Evolutionary conservation across 305 asterid genomes (phyloP).

Genomic region (Plantago rigida): DNA sequence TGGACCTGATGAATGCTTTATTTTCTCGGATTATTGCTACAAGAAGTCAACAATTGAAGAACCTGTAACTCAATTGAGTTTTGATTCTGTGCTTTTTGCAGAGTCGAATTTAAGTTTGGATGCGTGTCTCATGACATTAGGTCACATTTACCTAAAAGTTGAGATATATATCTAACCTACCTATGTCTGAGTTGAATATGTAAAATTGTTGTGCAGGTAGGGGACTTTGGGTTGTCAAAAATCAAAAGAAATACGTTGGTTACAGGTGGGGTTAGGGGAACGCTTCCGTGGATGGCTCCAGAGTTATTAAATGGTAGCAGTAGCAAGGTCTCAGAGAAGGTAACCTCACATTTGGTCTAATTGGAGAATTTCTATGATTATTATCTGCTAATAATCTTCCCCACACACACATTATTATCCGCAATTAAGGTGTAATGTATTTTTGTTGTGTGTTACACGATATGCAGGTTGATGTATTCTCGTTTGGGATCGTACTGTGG

Average conservation of each 20-base stretch:
- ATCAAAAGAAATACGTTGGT: slow-evolving; percentile 85
- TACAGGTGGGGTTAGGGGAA: slow-evolving; percentile 88
- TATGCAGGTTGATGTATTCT: slow-evolving; percentile 81
- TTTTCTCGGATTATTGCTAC: too few relatives aligned
- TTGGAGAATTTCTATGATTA: too few relatives aligned
- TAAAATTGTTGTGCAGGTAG: slow-evolving; percentile 42
- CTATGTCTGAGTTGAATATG: not conserved
- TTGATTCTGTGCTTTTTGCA: too few relatives aligned
- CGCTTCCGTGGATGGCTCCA: slow-evolving; percentile 98
- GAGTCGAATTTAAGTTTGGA: too few relatives aligned
- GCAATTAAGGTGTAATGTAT: not conserved
- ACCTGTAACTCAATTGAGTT: not conserved
- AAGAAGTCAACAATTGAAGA: too few relatives aligned
- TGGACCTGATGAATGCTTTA: not conserved
- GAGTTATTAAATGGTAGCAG: slow-evolving; percentile 82
- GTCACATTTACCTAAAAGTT: too few relatives aligned
- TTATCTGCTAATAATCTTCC: too few relatives aligned
- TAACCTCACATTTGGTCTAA: slow-evolving; percentile 14
- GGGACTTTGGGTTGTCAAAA: slow-evolving; percentile 84
- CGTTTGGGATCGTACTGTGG: slow-evolving; percentile 87
- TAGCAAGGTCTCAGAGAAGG: slow-evolving; percentile 86
- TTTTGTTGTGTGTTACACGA: not conserved
- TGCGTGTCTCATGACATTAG: too few relatives aligned
- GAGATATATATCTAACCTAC: too few relatives aligned
- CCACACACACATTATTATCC: too few relatives aligned